A percentile compares a stretch with the other conserved stretches of the same genome.
These are phyloP conservation scores for Monilinia fructigena DNA, from an alignment of 2,329 filamentous ascomycete genomes.

Conservation along the genomic window DNA sequence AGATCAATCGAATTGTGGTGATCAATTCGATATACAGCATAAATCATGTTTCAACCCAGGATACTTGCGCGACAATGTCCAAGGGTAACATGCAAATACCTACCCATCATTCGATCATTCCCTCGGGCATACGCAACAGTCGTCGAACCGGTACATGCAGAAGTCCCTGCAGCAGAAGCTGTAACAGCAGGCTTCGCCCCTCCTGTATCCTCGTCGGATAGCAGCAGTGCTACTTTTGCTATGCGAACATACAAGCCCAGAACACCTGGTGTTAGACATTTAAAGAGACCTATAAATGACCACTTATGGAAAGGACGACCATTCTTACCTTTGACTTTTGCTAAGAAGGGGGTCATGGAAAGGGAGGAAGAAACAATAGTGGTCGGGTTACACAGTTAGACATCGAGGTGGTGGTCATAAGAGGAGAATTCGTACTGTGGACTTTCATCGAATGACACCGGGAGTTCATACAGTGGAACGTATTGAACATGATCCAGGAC, in stretches of 20 bases:
- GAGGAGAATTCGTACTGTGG: constrained; percentile 85
- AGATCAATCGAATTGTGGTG: constrained; percentile 23
- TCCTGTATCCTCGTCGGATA: constrained; percentile 44
- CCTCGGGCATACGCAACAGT: constrained; percentile 53
- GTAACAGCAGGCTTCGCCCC: constrained; percentile 45
- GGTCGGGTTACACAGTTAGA: constrained; percentile 81
- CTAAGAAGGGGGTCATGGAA: constrained; percentile 92
- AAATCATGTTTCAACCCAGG: constrained; percentile 64
- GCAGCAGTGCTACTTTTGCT: constrained; percentile 42
- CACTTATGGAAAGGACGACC: constrained; percentile 95
- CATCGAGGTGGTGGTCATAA: constrained; percentile 92
- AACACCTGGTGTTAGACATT: constrained; percentile 87
- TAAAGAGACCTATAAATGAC: constrained; percentile 90
- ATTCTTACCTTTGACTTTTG: constrained; percentile 76
- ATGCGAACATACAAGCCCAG: constrained; percentile 89
- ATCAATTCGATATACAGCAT: constrained; percentile 18
- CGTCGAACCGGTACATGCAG: constrained; percentile 42
- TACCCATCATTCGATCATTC: constrained; percentile 46
- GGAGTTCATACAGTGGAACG: constrained; percentile 87
- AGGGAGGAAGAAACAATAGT: constrained; percentile 87
- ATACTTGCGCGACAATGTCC: constrained; percentile 50
- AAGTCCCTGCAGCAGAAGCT: constrained; percentile 42
- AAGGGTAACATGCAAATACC: constrained; percentile 48
- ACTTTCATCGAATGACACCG: constrained; percentile 76
- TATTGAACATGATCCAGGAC: constrained; percentile 93